These are phyloP conservation scores for Neurospora pannonica DNA, from an alignment of 495 filamentous ascomycete genomes.

Conservation along the genomic window DNA sequence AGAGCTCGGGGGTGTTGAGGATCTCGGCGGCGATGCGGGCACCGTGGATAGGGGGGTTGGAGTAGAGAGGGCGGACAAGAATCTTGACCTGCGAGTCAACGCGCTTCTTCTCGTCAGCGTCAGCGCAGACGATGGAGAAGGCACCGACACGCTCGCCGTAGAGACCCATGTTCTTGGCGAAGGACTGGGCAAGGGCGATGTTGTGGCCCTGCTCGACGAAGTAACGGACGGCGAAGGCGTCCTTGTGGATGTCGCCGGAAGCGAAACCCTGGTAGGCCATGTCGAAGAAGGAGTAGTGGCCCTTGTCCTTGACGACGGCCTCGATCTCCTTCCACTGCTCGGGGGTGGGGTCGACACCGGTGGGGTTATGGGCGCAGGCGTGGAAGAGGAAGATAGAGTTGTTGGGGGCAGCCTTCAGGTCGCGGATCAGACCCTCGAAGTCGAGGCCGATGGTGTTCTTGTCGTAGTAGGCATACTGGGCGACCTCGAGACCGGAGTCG, in stretches of 20 bases:
- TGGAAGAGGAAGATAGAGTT: constrained; percentile 87
- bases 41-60: constrained; percentile 93
- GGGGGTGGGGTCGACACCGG: constrained; percentile 86
- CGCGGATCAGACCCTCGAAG: constrained; percentile 85
- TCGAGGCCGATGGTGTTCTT: constrained; percentile 97
- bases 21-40: constrained; percentile 90
- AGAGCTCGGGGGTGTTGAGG: constrained; percentile 76
- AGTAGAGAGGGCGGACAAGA: constrained; percentile 92
- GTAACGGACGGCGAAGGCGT: constrained; percentile 86
- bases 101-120: constrained; percentile 85
- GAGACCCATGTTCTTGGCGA: constrained; percentile 99
- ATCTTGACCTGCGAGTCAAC: constrained; percentile 98
- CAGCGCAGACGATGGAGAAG: constrained; percentile 83
- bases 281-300: constrained; percentile 95
- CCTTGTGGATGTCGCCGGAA: constrained; percentile 79
- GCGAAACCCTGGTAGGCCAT: constrained; percentile 99
- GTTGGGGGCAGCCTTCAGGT: constrained; percentile 82
- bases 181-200: constrained; percentile 83
- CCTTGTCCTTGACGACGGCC: constrained; percentile 78
- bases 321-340: constrained; percentile 92
- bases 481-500: constrained; percentile 81
- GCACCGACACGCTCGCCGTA: constrained; percentile 98
- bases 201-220: constrained; percentile 90
- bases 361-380: constrained; percentile 98
- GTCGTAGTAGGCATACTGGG: constrained; percentile 97